Evolutionary conservation across 139 green algal genomes (phyloP).

Genomic region (Chlorella ohadii): DNA sequence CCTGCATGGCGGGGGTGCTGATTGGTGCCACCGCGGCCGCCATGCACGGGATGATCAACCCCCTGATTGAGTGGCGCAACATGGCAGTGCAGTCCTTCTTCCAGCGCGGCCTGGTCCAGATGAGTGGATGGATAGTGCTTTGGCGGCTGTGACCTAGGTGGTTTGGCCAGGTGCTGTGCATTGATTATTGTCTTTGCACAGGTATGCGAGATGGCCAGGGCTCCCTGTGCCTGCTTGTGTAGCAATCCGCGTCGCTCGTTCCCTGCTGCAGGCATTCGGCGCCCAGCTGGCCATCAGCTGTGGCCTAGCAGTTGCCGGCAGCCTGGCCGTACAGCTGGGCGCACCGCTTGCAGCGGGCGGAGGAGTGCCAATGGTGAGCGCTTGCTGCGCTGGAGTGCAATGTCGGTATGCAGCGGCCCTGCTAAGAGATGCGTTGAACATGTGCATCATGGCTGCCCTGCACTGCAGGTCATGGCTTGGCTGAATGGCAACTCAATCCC

Average conservation of each 20-base stretch:
- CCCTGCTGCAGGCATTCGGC: not conserved
- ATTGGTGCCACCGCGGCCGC: constrained; percentile 9
- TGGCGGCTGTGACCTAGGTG: too few species aligned
- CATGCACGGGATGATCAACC: not conserved
- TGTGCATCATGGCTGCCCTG: too few species aligned
- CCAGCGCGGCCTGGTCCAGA: not conserved
- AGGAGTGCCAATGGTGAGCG: not conserved
- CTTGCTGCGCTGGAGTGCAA: not conserved
- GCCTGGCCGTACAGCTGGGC: not conserved
- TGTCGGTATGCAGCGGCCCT: not conserved
- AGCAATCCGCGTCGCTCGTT: too few species aligned
- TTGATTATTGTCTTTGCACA: too few species aligned
- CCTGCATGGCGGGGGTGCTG: not conserved
- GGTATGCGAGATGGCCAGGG: too few species aligned
- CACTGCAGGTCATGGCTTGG: not conserved
- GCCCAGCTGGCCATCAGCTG: constrained; percentile 21
- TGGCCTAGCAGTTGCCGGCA: not conserved
- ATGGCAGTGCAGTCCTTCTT: constrained; percentile 14
- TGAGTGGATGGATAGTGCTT: not conserved
- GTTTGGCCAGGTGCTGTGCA: not conserved
- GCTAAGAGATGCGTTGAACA: not conserved
- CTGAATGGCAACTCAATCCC: not conserved
- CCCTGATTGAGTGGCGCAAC: constrained; percentile 19
- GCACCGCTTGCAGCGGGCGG: constrained; percentile 13
- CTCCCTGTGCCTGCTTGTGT: too few species aligned